These are phyloP conservation scores for Epichloe glyceriae DNA, from an alignment of 2,329 filamentous ascomycete species.

Conservation along the genomic window DNA sequence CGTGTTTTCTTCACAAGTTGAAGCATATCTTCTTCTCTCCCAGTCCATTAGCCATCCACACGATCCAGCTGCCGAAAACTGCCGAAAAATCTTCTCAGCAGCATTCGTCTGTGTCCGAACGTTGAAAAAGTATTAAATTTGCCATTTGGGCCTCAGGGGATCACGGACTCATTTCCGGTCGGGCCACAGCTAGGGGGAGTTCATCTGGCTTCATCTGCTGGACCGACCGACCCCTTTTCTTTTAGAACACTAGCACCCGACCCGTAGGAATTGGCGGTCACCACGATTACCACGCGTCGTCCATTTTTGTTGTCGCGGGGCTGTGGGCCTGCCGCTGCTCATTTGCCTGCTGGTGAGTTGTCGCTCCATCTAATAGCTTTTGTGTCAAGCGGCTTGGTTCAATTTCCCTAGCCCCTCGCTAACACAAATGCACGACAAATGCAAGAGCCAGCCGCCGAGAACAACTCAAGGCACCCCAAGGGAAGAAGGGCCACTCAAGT, in stretches of 20 bases:
- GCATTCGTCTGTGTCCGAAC: neutral
- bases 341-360: neutral
- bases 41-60: too few species aligned
- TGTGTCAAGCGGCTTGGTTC: neutral
- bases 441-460: neutral
- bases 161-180: conserved; percentile 4
- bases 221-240: conserved; percentile 1
- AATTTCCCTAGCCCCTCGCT: neutral
- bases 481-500: too few species aligned
- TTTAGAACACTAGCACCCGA: too few species aligned
- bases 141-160: neutral
- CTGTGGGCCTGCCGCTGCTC: neutral
- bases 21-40: too few species aligned
- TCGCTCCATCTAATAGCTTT: neutral
- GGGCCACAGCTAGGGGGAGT: neutral
- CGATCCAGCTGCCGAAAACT: too few species aligned
- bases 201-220: too few species aligned
- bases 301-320: neutral
- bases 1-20: neutral
- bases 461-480: too few species aligned
- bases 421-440: neutral
- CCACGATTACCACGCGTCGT: neutral
- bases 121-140: neutral
- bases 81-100: neutral
- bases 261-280: conserved; percentile 1